Evolutionary conservation across 2,329 filamentous ascomycete genomes (phyloP).

Genomic region (Xylariales sp.): DNA sequence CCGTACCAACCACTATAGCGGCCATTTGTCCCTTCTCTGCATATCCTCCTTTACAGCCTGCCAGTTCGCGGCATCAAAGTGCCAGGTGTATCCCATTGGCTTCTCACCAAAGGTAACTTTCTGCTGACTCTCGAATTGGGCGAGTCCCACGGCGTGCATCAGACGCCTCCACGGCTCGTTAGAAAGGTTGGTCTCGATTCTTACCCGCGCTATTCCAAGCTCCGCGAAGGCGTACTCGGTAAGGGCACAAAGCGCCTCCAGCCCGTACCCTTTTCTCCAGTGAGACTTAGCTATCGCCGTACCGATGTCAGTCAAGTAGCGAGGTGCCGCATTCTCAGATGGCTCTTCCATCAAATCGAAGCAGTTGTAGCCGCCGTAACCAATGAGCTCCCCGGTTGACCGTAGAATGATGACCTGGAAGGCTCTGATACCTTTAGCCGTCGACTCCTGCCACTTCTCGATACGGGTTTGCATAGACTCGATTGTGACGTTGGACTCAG

Average conservation of each 20-base stretch:
- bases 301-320: slow-evolving; percentile 5
- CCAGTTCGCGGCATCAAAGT: background rate
- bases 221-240: background rate
- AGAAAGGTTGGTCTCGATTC: slow-evolving; percentile 6
- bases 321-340: background rate
- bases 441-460: background rate
- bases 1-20: background rate
- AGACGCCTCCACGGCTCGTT: slow-evolving; percentile 4
- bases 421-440: background rate
- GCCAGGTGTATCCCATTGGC: background rate
- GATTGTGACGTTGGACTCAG: background rate
- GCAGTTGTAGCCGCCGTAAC: slow-evolving; percentile 5
- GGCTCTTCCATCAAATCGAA: slow-evolving; percentile 1
- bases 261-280: slow-evolving; percentile 5
- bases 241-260: background rate
- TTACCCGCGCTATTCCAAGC: background rate
- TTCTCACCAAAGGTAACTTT: background rate
- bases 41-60: background rate
- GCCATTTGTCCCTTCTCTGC: background rate
- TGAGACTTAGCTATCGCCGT: slow-evolving; percentile 2
- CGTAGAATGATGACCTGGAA: slow-evolving; percentile 2
- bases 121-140: background rate
- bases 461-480: background rate
- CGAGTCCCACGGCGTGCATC: background rate
- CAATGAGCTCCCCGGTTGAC: background rate